A percentile compares a stretch with the other conserved stretches of the same genome.
Conservation (phyloP, 306 rosid species). For the Crotalaria pallida region DNA sequence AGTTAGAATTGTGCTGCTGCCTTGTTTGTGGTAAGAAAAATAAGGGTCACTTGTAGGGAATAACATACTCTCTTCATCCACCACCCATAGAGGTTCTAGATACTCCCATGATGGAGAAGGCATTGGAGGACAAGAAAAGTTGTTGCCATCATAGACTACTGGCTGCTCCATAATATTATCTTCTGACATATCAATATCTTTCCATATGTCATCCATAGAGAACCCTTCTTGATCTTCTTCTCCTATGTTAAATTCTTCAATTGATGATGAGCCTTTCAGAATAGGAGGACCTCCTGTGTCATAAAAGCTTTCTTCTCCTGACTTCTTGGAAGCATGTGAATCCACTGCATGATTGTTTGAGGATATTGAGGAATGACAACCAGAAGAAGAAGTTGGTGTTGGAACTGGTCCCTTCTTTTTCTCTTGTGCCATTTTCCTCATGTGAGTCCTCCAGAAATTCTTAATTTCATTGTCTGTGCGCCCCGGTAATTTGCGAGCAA, state of each 20-base stretch:
- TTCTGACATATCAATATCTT: conserved; percentile 57
- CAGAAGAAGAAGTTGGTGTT: conserved; percentile 34
- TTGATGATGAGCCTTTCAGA: conserved; percentile 1
- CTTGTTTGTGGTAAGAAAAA: conserved; percentile 34
- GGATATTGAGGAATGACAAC: conserved; percentile 34
- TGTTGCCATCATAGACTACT: conserved; percentile 30
- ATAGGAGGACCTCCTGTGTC: conserved; percentile 59
- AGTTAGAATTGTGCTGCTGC: conserved; percentile 33
- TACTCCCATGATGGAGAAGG: conserved; percentile 53
- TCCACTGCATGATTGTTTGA: conserved; percentile 47
- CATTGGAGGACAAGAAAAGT: conserved; percentile 36
- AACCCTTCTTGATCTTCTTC: conserved; percentile 29
- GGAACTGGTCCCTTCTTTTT: conserved; percentile 35
- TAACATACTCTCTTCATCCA: conserved; percentile 56
- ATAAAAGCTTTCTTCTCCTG: conserved; percentile 70
- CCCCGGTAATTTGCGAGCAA: conserved; percentile 88
- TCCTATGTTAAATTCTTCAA: conserved; percentile 23
- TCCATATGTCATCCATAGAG: conserved; percentile 95
- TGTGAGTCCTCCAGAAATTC: conserved; percentile 91
- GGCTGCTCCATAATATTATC: conserved; percentile 32
- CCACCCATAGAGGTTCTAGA: conserved; percentile 55
- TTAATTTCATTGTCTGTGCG: conserved; percentile 97
- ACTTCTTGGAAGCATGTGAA: conserved; percentile 37
- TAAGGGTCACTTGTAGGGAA: conserved; percentile 43
- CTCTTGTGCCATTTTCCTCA: conserved; percentile 90